A percentile compares a stretch with the other conserved stretches of the same genome.
phyloP scores from a whole-genome alignment of 2,329 filamentous ascomycete genomes.

The Scytalidium sp. region DNA sequence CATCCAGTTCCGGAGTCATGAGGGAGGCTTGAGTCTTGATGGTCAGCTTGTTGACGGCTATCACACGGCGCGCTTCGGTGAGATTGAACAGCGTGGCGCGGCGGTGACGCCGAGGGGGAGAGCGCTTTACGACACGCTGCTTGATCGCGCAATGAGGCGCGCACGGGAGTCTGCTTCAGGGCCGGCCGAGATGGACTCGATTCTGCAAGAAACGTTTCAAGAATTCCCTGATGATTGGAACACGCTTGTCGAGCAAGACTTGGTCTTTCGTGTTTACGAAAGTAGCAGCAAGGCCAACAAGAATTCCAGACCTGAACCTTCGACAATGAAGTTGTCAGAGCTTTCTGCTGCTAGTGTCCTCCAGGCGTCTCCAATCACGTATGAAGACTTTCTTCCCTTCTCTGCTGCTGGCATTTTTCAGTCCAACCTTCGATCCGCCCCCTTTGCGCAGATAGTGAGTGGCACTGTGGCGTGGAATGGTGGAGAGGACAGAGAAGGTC shows the following conservation, averaged over 20 bases:
- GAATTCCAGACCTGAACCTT: background rate
- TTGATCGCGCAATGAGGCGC: conserved; percentile 20
- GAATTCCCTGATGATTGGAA: conserved; percentile 40
- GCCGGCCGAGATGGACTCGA: conserved; percentile 14
- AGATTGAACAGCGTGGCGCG: conserved; percentile 50
- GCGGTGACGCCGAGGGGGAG: conserved; percentile 45
- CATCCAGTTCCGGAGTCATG: conserved; percentile 34
- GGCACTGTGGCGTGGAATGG: no score
- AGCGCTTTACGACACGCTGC: conserved; percentile 42
- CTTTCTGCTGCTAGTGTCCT: conserved; percentile 33
- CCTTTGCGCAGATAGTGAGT: no score
- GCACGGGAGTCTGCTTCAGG: conserved; percentile 13
- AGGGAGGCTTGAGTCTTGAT: background rate
- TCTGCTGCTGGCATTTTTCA: conserved; percentile 45
- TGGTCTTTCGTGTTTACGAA: conserved; percentile 39
- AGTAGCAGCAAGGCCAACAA: background rate
- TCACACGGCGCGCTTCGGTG: conserved; percentile 49
- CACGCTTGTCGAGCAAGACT: conserved; percentile 28
- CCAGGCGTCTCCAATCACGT: conserved; percentile 42
- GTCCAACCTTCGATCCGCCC: conserved; percentile 3
- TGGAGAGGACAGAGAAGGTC: background rate
- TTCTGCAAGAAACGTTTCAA: conserved; percentile 23
- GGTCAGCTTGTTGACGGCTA: conserved; percentile 26
- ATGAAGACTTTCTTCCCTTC: conserved; percentile 52
- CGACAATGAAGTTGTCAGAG: conserved; percentile 8